Evolutionary conservation across 768 basidiomycete genomes (phyloP).

Genomic region (Trametes sanguinea): DNA sequence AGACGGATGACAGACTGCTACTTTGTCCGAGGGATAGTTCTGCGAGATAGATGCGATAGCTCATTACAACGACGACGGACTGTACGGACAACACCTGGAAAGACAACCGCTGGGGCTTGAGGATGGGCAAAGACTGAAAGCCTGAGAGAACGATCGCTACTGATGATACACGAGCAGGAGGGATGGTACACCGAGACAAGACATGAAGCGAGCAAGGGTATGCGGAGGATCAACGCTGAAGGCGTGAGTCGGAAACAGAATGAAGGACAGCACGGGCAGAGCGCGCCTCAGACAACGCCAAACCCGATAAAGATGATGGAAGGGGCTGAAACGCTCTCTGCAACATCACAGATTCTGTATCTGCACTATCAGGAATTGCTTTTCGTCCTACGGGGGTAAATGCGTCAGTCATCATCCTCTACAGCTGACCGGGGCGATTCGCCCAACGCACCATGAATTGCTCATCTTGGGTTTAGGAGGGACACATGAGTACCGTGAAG

Average conservation of each 20-base stretch:
- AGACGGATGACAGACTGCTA: constrained; percentile 11
- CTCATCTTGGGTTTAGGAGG: constrained; percentile 59
- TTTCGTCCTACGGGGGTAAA: constrained; percentile 66
- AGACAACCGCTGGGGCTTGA: background rate
- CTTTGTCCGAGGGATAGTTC: constrained; percentile 13
- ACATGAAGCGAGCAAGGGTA: constrained; percentile 7
- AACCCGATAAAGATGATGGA: background rate
- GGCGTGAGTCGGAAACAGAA: background rate
- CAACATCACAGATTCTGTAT: constrained; percentile 66
- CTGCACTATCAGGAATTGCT: constrained; percentile 93
- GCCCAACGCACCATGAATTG: constrained; percentile 75
- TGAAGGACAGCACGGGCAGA: background rate
- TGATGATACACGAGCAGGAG: constrained; percentile 18
- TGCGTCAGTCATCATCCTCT: constrained; percentile 3
- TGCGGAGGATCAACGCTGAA: background rate
- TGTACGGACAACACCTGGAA: constrained; percentile 10
- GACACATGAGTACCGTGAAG: background rate
- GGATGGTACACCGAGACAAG: constrained; percentile 15
- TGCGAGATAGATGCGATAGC: constrained; percentile 5
- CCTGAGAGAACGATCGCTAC: constrained; percentile 11
- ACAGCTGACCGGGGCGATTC: constrained; percentile 1
- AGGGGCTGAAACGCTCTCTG: background rate
- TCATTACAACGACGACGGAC: constrained; percentile 6
- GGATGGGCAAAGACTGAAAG: constrained; percentile 5
- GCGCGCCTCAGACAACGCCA: constrained; percentile 1